phyloP scores from a whole-genome alignment of 768 basidiomycete genomes.

The Russula emetica region DNA sequence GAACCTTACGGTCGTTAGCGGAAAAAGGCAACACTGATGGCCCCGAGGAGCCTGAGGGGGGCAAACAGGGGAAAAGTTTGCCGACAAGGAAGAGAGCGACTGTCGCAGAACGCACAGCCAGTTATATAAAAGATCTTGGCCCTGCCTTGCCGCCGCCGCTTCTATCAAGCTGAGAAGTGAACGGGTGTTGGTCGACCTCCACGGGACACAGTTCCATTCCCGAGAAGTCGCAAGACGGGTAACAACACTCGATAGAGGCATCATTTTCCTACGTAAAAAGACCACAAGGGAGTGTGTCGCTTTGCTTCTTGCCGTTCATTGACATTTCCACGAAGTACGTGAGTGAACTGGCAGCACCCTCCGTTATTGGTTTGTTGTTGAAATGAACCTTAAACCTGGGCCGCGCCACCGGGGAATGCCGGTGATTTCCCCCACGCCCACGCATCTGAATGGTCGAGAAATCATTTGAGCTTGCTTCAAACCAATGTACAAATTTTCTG shows the following conservation, averaged over 20 bases:
- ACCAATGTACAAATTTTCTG: too few species aligned
- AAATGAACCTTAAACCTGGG: too few species aligned
- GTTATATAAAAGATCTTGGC: not conserved
- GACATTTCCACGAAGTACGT: not conserved
- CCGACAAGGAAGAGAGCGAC: not conserved
- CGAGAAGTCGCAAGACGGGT: not conserved
- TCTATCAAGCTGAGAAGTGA: not conserved
- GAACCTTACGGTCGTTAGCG: constrained; percentile 17
- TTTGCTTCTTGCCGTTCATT: too few species aligned
- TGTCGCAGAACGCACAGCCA: not conserved
- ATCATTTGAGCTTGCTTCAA: too few species aligned
- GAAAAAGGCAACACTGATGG: not conserved
- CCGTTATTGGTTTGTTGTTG: too few species aligned
- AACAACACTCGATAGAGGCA: not conserved
- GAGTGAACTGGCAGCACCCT: too few species aligned
- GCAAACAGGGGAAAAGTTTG: not conserved
- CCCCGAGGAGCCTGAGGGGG: not conserved
- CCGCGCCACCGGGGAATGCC: too few species aligned
- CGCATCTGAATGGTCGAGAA: too few species aligned
- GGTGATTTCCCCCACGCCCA: too few species aligned
- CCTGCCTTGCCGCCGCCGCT: not conserved
- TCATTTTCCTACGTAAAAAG: not conserved
- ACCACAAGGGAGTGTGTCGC: not conserved
- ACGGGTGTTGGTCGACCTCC: not conserved
- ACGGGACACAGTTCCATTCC: not conserved